Conservation (phyloP, 2,329 filamentous ascomycete species). For the Xenosphaeropsis pyriputrescens region DNA sequence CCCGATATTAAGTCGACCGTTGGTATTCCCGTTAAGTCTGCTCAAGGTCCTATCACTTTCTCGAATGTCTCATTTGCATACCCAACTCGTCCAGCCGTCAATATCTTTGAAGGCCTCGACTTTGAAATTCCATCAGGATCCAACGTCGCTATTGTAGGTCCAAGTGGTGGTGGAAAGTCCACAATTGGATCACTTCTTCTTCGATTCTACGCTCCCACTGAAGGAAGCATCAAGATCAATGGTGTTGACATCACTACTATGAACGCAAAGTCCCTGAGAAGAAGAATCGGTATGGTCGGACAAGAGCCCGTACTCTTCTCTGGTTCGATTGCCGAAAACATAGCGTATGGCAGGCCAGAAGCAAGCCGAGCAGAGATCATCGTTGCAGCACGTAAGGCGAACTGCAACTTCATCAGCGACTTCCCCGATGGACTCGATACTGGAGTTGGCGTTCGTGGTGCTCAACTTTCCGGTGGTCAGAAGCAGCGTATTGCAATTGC, state of each 20-base stretch:
- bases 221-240: conserved; percentile 68
- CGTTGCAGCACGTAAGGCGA: conserved; percentile 75
- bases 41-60: conserved; percentile 80
- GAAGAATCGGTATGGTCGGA: conserved; percentile 87
- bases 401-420: conserved; percentile 93
- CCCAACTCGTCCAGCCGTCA: conserved; percentile 81
- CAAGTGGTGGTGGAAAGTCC: conserved; percentile 90
- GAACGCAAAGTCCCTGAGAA: conserved; percentile 85
- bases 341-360: conserved; percentile 73
- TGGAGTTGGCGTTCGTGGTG: conserved; percentile 79
- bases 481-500: conserved; percentile 98
- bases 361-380: conserved; percentile 73
- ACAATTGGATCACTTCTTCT: conserved; percentile 86
- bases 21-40: conserved; percentile 64
- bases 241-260: conserved; percentile 70
- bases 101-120: conserved; percentile 75
- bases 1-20: conserved; percentile 79
- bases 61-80: conserved; percentile 79
- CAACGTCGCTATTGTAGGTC: conserved; percentile 93
- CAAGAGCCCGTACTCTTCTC: conserved; percentile 92
- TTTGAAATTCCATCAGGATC: conserved; percentile 88
- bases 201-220: conserved; percentile 76
- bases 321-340: conserved; percentile 75
- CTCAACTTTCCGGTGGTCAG: conserved; percentile 88
- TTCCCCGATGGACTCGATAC: conserved; percentile 94